These are phyloP conservation scores for Epichloe aotearoae DNA, from an alignment of 2,329 filamentous ascomycete species.

Conservation along the genomic window DNA sequence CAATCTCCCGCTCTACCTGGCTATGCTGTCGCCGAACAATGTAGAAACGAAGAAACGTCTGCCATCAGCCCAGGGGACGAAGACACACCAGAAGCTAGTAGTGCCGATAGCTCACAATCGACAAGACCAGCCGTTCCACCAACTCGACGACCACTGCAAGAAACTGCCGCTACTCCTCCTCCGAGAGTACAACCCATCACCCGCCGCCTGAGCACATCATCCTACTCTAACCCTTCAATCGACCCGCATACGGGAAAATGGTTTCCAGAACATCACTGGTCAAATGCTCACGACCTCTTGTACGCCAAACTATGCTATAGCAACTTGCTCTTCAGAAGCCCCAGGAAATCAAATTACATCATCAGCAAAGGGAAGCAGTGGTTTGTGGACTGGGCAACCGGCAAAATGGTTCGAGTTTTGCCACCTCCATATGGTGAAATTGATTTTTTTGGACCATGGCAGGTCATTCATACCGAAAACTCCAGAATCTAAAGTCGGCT, in stretches of 20 bases:
- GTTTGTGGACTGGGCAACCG: slow-evolving; percentile 46
- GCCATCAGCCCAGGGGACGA: neutral
- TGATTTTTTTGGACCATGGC: slow-evolving; percentile 36
- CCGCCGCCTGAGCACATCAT: slow-evolving; percentile 30
- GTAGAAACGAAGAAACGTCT: slow-evolving; percentile 2
- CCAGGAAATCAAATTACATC: slow-evolving; percentile 44
- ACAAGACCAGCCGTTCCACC: slow-evolving; percentile 1
- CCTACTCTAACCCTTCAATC: slow-evolving; percentile 31
- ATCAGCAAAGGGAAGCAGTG: slow-evolving; percentile 44
- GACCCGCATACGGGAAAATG: slow-evolving; percentile 41
- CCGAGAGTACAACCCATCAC: slow-evolving; percentile 17
- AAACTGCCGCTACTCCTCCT: slow-evolving; percentile 11
- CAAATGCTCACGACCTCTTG: slow-evolving; percentile 40
- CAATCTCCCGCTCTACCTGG: slow-evolving; percentile 17
- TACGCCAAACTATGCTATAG: slow-evolving; percentile 48
- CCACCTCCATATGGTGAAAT: slow-evolving; percentile 42
- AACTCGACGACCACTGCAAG: slow-evolving; percentile 4
- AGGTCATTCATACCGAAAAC: slow-evolving; percentile 36
- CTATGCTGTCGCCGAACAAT: slow-evolving; percentile 1
- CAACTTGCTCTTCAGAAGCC: slow-evolving; percentile 42
- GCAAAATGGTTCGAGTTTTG: slow-evolving; percentile 38
- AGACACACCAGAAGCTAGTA: neutral
- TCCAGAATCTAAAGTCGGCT: slow-evolving; percentile 23
- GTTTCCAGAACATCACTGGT: slow-evolving; percentile 42
- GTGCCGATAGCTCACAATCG: slow-evolving; percentile 1